Evolutionary conservation across 2,329 filamentous ascomycete genomes (phyloP).

Genomic region (Ascochyta clinopodiicola): DNA sequence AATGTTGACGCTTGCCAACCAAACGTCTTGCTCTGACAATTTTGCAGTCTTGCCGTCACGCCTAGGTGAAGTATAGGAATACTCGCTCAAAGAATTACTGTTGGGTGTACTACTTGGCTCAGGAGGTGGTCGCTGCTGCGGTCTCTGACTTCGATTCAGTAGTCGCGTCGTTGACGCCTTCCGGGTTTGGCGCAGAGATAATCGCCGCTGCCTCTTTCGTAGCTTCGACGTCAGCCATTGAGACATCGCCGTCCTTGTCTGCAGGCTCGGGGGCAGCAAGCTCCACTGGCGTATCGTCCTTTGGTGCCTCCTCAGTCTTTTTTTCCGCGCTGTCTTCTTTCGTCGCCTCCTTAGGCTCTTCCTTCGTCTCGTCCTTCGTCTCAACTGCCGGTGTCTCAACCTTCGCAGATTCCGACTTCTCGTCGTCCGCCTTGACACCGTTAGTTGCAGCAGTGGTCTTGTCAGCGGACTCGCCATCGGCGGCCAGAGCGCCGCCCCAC

Average conservation of each 20-base stretch:
- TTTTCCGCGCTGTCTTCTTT: constrained; percentile 29
- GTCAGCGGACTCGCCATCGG: constrained; percentile 33
- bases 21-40: background rate
- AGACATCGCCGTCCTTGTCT: constrained; percentile 17
- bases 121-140: constrained; percentile 11
- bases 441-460: constrained; percentile 29
- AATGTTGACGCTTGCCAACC: background rate
- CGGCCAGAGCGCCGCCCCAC: constrained; percentile 80
- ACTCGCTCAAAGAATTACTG: too few species aligned
- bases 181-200: constrained; percentile 6
- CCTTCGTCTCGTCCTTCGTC: constrained; percentile 41
- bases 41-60: background rate
- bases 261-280: constrained; percentile 7
- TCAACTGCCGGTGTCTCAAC: constrained; percentile 46
- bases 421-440: constrained; percentile 45
- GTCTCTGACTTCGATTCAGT: constrained; percentile 15
- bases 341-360: constrained; percentile 32
- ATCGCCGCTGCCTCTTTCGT: constrained; percentile 13
- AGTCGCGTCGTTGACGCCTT: constrained; percentile 7
- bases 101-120: background rate
- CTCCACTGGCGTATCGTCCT: constrained; percentile 7
- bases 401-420: constrained; percentile 45
- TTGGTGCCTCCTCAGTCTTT: constrained; percentile 26
- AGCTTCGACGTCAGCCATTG: constrained; percentile 14
- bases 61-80: too few species aligned